Conservation (phyloP, 2,329 filamentous ascomycete species). For the Talaromyces funiculosus region DNA sequence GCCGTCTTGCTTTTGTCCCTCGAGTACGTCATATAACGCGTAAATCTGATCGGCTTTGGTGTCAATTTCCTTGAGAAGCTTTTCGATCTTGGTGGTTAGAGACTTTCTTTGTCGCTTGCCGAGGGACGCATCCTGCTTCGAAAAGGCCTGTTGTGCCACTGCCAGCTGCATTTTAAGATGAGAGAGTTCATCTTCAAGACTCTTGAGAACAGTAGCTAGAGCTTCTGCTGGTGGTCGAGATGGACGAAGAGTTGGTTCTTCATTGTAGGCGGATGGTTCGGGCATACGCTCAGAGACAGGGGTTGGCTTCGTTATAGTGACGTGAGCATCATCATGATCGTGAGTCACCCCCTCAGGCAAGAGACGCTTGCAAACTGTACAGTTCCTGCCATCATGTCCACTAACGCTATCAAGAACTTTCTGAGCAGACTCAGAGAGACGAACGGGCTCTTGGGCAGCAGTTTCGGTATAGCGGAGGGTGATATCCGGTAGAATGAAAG, state of each 20-base stretch:
- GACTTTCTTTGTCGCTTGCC: slow-evolving; percentile 59
- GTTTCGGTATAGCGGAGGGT: slow-evolving; percentile 41
- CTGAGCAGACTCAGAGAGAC: slow-evolving; percentile 36
- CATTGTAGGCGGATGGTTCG: slow-evolving; percentile 40
- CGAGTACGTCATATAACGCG: slow-evolving; percentile 73
- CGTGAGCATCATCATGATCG: slow-evolving; percentile 23
- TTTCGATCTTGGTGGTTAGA: slow-evolving; percentile 57
- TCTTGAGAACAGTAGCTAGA: slow-evolving; percentile 76
- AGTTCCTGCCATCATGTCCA: slow-evolving; percentile 50
- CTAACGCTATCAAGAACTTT: slow-evolving; percentile 38
- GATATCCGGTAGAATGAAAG: slow-evolving; percentile 60
- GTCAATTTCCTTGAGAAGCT: slow-evolving; percentile 59
- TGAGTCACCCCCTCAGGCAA: slow-evolving; percentile 31
- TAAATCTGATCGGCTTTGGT: slow-evolving; percentile 76
- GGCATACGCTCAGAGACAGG: slow-evolving; percentile 48
- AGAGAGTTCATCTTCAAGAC: slow-evolving; percentile 70
- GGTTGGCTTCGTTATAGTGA: slow-evolving; percentile 44
- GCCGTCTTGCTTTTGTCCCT: slow-evolving; percentile 65
- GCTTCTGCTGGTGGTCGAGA: slow-evolving; percentile 65
- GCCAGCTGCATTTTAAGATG: slow-evolving; percentile 69
- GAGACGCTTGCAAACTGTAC: slow-evolving; percentile 51
- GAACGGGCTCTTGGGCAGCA: slow-evolving; percentile 25
- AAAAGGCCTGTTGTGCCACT: slow-evolving; percentile 57
- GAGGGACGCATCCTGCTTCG: slow-evolving; percentile 60
- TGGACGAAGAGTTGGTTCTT: slow-evolving; percentile 56